Base-by-base conservation (phyloP, 176 grass and related monocot species). In the Bothriochloa decipiens region DNA sequence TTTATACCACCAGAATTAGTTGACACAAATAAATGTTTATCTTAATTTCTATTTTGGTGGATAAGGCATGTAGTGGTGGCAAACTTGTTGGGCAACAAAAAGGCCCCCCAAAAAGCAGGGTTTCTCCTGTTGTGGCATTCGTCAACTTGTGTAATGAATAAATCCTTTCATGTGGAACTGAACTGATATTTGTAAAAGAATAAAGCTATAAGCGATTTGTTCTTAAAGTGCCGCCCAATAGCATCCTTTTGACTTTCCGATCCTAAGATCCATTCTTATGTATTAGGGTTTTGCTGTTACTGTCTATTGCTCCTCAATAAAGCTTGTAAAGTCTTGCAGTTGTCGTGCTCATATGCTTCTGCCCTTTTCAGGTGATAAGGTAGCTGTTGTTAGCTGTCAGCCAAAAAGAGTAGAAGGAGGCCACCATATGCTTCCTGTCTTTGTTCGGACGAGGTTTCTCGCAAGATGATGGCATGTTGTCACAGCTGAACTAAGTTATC, bases 401-500 rank as follows among this genome's bases (percentile, higher is more conserved):
- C 28, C 65, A 77, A 53, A 41, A 86, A 46, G 83, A 58, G 83
- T 70, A 76, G 33, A 90, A 72, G 78, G 76, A 65, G 88, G 8
- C 43, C 8, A 27, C 28, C n/a, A 85, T 70, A 63, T 77, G 32
- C 41, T 13, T 76, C 57, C 37, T 61, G 82, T 36, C 45, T 40
- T 65, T 41, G 72, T 72, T 71, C 47, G 32, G 68, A 50, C 9
- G 29, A 71, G 82, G 60, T 76, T 86, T 55, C 65, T 65, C 5
- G 1, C 52, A 40, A 23, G 70, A 53, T 52, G 65, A 84, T 76
- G 71, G 18, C 83, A 70, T 86, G 52, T 17, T 82, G 42, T 72
- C 57, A 66, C 33, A 86, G 71, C 33, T 78, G 52, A 62, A 81
- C 70, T 86, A 72, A 90, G 79, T 82, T 81, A 73, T 57, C 33